Evolutionary conservation across 257 asterid genomes (phyloP).

Genomic region (Solanum dulcamara): DNA sequence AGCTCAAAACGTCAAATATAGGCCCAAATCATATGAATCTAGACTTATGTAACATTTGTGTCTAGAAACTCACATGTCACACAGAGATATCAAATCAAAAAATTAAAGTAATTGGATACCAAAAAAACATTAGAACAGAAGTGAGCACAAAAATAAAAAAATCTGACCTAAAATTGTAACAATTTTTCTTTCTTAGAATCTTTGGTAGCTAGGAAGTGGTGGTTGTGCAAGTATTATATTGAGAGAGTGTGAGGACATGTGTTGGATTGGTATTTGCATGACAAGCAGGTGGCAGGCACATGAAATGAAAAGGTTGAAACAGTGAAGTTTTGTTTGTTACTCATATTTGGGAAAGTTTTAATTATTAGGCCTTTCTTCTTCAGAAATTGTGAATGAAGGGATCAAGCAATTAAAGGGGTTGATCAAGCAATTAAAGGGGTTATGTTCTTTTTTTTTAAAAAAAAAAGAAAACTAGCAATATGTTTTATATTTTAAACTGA

Average conservation of each 20-base stretch:
- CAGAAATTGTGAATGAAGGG: not conserved
- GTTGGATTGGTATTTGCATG: not conserved
- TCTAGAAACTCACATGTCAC: not conserved
- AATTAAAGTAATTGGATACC: no score
- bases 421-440: not conserved
- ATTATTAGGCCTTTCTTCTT: not conserved
- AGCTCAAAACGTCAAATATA: no score
- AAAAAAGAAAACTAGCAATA: not conserved
- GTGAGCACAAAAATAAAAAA: not conserved
- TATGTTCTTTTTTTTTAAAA: not conserved
- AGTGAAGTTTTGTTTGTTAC: not conserved
- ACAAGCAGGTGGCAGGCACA: not conserved
- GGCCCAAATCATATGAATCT: not conserved
- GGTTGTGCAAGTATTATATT: not conserved
- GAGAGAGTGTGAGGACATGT: not conserved
- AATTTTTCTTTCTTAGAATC: not conserved
- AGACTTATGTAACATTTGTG: no score
- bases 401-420: not conserved
- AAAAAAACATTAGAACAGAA: not conserved
- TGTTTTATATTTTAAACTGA: no score
- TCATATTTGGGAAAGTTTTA: no score
- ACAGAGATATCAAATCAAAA: not conserved
- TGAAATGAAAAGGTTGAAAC: no score
- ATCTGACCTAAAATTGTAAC: not conserved
- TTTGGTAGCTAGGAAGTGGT: not conserved